Evolutionary conservation across 805 yeast genomes (phyloP), one percentile per base, ranked within the genome.

Genomic region (Kodamaea kaohsiungensis): DNA sequence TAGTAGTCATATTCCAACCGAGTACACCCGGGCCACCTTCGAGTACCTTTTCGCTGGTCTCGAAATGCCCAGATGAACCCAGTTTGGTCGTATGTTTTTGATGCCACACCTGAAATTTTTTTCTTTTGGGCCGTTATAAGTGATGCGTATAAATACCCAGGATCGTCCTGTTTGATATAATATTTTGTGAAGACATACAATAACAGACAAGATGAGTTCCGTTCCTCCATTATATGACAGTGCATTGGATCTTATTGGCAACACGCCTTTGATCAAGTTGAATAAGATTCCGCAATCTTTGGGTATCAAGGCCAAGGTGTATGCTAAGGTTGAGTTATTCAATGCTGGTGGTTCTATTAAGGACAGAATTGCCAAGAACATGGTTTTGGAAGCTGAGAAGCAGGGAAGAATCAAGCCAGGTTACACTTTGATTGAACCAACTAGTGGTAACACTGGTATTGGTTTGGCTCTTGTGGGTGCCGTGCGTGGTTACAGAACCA

Each of bases 291-390:
- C 96, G 12, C 87, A 88, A 67, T 80, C 87, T 13, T 71, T 81
- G 49, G 93, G 95, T 12, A 82, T 89, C 66, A 86, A 85, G 69
- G 91, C 95, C 52, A 76, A 77, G 60, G 71, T 85, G 50, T 82
- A 82, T 59, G 95, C 89, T 63, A 89, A 89, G 69, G 84, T 87
- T 49, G 96, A 89, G 68, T 78, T 84, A 53, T 89, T 89, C 81
- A 89, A 89, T 68, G 89, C 95, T 59, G 96, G 96, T 58, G 96
- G 96, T 22, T 87, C 95, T 46, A 90, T 89, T 68, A 89, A 89
- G 73, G 96, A 89, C 68, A 84, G 96, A 71, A 89, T 89, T 64
- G 96, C 96, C 60, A 81, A 87, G 64, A 79, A 89, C 66, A 89
- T 89, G 96, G 86, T 89, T 30, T 88, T 87, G 63, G 88, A 88